These are phyloP conservation scores for Euclidium syriacum DNA, from an alignment of 345 rosid genomes.

Conservation along the genomic window DNA sequence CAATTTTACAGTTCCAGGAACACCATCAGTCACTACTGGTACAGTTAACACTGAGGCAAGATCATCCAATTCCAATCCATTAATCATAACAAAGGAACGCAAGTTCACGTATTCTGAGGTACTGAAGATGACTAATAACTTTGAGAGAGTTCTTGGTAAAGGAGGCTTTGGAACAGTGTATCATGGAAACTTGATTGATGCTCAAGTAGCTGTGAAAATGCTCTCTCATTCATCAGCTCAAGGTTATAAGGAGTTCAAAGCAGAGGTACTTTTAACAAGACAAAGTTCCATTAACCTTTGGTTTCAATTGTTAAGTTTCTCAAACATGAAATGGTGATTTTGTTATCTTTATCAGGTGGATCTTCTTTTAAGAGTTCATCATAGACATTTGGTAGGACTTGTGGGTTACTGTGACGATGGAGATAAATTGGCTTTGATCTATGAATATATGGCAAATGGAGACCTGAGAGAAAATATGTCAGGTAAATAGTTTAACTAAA, in stretches of 20 bases:
- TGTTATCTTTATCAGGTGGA: constrained; percentile 1
- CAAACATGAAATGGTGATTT: background rate
- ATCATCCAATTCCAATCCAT: constrained; percentile 2
- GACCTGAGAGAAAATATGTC: constrained; percentile 34
- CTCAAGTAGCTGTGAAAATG: constrained; percentile 35
- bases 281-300: background rate
- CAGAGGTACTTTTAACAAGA: constrained; percentile 25
- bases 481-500: constrained; percentile 8
- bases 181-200: constrained; percentile 24
- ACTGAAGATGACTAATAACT: constrained; percentile 30
- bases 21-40: background rate
- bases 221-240: constrained; percentile 34
- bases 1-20: background rate
- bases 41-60: background rate
- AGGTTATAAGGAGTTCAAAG: constrained; percentile 34
- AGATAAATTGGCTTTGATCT: constrained; percentile 39
- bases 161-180: constrained; percentile 38
- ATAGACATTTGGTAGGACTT: constrained; percentile 39
- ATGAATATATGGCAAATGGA: constrained; percentile 59
- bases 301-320: background rate
- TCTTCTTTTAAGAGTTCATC: constrained; percentile 33
- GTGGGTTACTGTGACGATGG: constrained; percentile 52
- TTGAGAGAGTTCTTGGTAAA: constrained; percentile 28
- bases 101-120: constrained; percentile 22
- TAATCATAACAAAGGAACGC: constrained; percentile 18